Percentiles rank a stretch among this genome's conserved stretches.
phyloP scores from a whole-genome alignment of 805 yeast genomes.

The Saccharomycopsis amapae region DNA sequence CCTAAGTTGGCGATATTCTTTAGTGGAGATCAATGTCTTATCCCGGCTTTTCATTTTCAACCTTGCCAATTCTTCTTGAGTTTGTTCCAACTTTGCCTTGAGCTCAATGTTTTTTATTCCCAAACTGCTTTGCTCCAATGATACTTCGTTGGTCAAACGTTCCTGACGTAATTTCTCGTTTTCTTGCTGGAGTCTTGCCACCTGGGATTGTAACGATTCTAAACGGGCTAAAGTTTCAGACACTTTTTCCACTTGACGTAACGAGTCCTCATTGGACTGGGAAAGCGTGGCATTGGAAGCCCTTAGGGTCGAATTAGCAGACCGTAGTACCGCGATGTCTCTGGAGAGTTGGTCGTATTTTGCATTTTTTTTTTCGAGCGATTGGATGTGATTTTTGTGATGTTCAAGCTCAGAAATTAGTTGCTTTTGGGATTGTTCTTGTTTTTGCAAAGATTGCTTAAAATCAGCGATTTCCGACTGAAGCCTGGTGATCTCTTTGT shows the following conservation, averaged over 20 bases:
- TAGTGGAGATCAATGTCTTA: too few relatives aligned
- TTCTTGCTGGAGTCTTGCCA: neutral
- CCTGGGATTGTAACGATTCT: neutral
- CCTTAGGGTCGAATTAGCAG: too few relatives aligned
- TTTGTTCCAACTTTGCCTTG: constrained; percentile 5
- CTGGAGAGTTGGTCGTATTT: neutral
- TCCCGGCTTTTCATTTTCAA: too few relatives aligned
- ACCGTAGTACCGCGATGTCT: too few relatives aligned
- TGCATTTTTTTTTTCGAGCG: too few relatives aligned
- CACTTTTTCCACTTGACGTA: constrained; percentile 2
- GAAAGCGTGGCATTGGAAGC: too few relatives aligned
- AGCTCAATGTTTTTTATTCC: constrained; percentile 11
- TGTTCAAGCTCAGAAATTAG: neutral
- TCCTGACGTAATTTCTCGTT: neutral
- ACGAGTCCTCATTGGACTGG: too few relatives aligned
- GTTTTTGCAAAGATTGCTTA: neutral
- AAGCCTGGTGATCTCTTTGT: neutral
- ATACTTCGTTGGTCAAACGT: neutral
- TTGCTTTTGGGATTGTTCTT: neutral
- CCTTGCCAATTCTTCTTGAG: constrained; percentile 3
- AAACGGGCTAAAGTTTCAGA: neutral
- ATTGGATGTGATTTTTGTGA: too few relatives aligned
- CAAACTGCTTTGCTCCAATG: constrained; percentile 8
- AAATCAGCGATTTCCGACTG: neutral
- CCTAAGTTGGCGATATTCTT: too few relatives aligned